Evolutionary conservation across 2,329 filamentous ascomycete species (phyloP), one percentile per base, ranked within the genome.

Genomic region (Penicillium sp.): DNA sequence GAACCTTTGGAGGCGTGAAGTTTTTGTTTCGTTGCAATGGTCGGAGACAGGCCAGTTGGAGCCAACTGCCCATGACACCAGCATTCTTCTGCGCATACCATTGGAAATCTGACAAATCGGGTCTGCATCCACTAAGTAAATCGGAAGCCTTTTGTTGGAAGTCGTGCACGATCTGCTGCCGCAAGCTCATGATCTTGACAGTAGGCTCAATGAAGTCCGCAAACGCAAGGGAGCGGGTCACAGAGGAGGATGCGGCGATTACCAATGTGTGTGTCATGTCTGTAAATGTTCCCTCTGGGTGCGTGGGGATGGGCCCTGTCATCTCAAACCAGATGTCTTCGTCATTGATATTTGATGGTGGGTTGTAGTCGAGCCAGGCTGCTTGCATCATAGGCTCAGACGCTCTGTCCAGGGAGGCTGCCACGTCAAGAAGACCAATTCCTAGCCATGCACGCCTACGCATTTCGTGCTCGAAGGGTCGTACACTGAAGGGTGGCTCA

Each of bases 331-430:
- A 57, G n/a, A 69, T 58, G 31, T 68, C 67, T 11, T 63, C 60
- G 44, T 71, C 67, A 29, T 69, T 69, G 50, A 68, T 60, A 36
- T 69, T 70, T 4, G 60, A 52, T 5, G 65, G 67, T 3, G 41
- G 57, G 36, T 68, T 60, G 11, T 61, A 59, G 32, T 67, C 48
- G 11, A 71, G 45, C 67, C 68, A 72, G 13, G 47, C 57, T 5
- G 62, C 59, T 52, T 64, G 65, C 60, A 72, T 70, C 65, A 72
- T 71, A n/a, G 66, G 67, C 36, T 70, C 70, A 10, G 67, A 68
- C 27, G 67, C 68, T 13, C 67, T 56, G 45, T 71, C 67, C 7
- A 67, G 57, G 1, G 66, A 64, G 5, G 66, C 64, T 49, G 67
- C 56, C 2, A 71, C 27, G 45, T 71, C 68, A 7, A 72, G 63